Evolutionary conservation across 805 yeast genomes (phyloP).

Genomic region (Zygosaccharomyces rouxii): DNA sequence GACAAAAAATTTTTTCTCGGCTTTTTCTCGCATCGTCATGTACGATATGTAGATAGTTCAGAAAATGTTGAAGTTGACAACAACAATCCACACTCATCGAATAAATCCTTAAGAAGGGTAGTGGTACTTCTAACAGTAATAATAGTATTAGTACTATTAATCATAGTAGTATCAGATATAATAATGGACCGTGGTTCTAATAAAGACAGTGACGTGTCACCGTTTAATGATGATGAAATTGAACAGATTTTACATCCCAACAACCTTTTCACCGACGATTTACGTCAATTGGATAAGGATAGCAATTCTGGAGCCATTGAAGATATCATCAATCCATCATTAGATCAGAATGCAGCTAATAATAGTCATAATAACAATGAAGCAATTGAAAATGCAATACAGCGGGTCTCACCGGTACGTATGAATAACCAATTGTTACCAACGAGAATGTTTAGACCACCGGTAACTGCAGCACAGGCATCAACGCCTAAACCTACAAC

Average conservation of each 20-base stretch:
- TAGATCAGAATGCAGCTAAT: slow-evolving; percentile 11
- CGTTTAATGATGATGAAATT: slow-evolving; percentile 28
- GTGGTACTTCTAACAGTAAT: background rate
- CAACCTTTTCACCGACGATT: slow-evolving; percentile 14
- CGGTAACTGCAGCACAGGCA: slow-evolving; percentile 7
- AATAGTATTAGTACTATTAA: too few species aligned
- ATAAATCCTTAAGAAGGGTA: background rate
- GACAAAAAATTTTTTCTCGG: background rate
- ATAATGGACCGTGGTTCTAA: slow-evolving; percentile 1
- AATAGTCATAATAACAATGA: slow-evolving; percentile 1
- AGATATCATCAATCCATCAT: slow-evolving; percentile 31
- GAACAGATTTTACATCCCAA: slow-evolving; percentile 23
- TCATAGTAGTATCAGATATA: background rate
- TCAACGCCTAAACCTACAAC: slow-evolving; percentile 17
- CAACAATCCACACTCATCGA: background rate
- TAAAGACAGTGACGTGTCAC: slow-evolving; percentile 7
- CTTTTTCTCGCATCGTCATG: slow-evolving; percentile 1
- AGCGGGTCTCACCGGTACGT: slow-evolving; percentile 17
- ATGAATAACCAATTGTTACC: slow-evolving; percentile 16
- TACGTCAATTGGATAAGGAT: slow-evolving; percentile 12
- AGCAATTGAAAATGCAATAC: slow-evolving; percentile 15
- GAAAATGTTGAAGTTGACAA: background rate
- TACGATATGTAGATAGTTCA: background rate
- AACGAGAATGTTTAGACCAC: slow-evolving; percentile 12
- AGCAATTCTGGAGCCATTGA: slow-evolving; percentile 22